phyloP scores from a whole-genome alignment of 805 yeast species.

The Saccharomyces kudriavzevii region DNA sequence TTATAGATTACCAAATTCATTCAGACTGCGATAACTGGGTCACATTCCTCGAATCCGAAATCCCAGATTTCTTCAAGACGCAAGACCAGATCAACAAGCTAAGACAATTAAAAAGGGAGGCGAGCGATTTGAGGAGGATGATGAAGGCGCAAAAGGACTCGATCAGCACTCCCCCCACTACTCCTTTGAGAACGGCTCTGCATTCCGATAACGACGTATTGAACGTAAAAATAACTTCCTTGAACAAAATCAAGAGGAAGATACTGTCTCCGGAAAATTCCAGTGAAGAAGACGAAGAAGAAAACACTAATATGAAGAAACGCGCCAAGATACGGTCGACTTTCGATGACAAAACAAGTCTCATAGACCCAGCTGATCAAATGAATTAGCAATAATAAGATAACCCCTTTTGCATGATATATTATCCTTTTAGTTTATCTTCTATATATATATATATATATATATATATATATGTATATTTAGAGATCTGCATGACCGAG shows the following conservation, averaged over 20 bases:
- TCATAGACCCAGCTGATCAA: not conserved
- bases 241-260: constrained; percentile 11
- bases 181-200: constrained; percentile 17
- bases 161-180: constrained; percentile 27
- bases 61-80: constrained; percentile 56
- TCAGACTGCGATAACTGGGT: constrained; percentile 84
- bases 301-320: not conserved
- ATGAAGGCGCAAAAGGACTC: constrained; percentile 8
- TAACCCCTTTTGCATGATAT: not conserved
- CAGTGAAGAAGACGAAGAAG: not conserved
- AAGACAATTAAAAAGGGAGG: constrained; percentile 25
- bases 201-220: not conserved
- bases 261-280: constrained; percentile 3
- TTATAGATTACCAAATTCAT: constrained; percentile 71
- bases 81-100: constrained; percentile 35
- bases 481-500: not conserved
- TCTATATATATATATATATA: not conserved
- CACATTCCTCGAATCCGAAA: constrained; percentile 39
- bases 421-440: not conserved
- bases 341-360: not conserved
- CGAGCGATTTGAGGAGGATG: constrained; percentile 25
- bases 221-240: not conserved
- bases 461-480: not conserved
- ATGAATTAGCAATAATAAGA: no score
- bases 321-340: not conserved